These are phyloP conservation scores for Bipolaris sorokiniana DNA, from an alignment of 2,329 filamentous ascomycete species.

Conservation along the genomic window DNA sequence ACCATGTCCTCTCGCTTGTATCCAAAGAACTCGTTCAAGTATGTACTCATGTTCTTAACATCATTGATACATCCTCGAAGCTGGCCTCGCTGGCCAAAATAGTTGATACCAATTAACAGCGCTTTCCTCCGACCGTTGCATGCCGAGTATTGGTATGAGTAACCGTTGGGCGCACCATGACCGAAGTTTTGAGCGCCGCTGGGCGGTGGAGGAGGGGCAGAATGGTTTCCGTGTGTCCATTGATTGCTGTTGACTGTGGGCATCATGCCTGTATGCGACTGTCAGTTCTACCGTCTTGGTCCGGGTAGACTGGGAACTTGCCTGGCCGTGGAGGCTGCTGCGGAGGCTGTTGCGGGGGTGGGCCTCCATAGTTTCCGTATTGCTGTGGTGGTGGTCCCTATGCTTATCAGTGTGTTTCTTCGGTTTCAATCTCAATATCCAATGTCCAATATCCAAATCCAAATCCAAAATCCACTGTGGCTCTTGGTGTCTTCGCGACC, in stretches of 20 bases:
- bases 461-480: neutral
- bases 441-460: neutral
- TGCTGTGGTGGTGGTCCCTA: slow-evolving; percentile 8
- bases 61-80: slow-evolving; percentile 95
- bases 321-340: slow-evolving; percentile 31
- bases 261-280: slow-evolving; percentile 56
- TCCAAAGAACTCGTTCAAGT: slow-evolving; percentile 85
- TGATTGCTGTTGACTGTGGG: slow-evolving; percentile 53
- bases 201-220: slow-evolving; percentile 70
- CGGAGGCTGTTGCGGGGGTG: slow-evolving; percentile 34
- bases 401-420: neutral
- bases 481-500: slow-evolving; percentile 4
- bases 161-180: slow-evolving; percentile 77
- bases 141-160: slow-evolving; percentile 88
- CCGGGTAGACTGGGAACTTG: slow-evolving; percentile 12
- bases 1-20: slow-evolving; percentile 98
- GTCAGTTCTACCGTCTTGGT: slow-evolving; percentile 27
- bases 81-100: slow-evolving; percentile 90
- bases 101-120: slow-evolving; percentile 92
- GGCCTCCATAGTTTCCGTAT: slow-evolving; percentile 17
- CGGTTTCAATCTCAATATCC: neutral
- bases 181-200: slow-evolving; percentile 59
- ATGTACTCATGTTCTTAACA: slow-evolving; percentile 94
- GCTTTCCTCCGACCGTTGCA: slow-evolving; percentile 90
- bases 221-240: slow-evolving; percentile 60